Evolutionary conservation across 108 stramenopile species (phyloP).

Genomic region (Aurantiochytrium sp.): DNA sequence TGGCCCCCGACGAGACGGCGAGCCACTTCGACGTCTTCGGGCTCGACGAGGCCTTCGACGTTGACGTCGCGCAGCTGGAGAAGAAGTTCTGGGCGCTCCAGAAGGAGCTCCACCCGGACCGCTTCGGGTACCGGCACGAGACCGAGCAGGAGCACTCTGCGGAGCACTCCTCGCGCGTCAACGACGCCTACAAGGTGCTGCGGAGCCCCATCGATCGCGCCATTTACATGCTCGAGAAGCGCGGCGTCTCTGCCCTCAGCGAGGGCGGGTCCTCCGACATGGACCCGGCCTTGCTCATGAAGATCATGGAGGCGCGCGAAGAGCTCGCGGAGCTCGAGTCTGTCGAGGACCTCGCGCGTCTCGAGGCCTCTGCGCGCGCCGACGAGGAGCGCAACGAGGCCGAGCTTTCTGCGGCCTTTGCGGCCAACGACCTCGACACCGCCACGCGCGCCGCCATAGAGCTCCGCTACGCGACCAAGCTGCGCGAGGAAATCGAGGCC

Average conservation of each 20-base stretch:
- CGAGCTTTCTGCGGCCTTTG: neutral
- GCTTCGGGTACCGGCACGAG: neutral
- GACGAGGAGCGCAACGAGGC: neutral
- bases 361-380: neutral
- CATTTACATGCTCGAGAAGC: neutral
- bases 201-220: neutral
- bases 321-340: neutral
- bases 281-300: neutral
- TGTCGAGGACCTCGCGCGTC: neutral
- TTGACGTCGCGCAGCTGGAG: neutral
- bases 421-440: neutral
- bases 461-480: neutral
- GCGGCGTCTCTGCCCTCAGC: neutral
- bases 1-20: neutral
- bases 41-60: neutral
- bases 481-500: neutral
- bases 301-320: neutral
- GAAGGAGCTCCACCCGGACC: slow-evolving; percentile 27
- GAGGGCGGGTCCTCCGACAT: neutral
- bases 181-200: slow-evolving; percentile 21
- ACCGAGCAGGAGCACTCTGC: slow-evolving; percentile 13
- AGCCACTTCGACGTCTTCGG: neutral
- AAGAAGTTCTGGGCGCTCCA: neutral
- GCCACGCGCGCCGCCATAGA: neutral
- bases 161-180: neutral